A percentile compares a stretch with the other conserved stretches of the same genome.
These are phyloP conservation scores for Carex myosuroides DNA, from an alignment of 176 grass and related monocot genomes.

Conservation along the genomic window DNA sequence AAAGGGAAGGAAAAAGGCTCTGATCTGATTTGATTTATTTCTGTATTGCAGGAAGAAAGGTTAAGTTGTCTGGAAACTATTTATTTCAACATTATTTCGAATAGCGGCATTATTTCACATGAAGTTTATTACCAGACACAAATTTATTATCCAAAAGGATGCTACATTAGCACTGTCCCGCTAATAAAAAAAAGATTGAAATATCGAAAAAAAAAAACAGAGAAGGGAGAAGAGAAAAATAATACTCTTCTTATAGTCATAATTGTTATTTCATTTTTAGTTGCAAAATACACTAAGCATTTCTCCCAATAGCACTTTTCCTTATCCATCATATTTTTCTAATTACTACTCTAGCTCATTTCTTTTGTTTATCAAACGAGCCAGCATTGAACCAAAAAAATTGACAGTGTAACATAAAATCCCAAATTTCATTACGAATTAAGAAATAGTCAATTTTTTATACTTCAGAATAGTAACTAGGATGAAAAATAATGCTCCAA, in stretches of 20 bases:
- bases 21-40: slow-evolving; percentile 8
- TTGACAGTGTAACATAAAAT: background rate
- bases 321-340: background rate
- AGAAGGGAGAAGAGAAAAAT: background rate
- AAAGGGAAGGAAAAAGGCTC: slow-evolving; percentile 1
- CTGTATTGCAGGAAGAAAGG: background rate
- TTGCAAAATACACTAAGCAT: background rate
- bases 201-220: background rate
- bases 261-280: background rate
- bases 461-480: background rate
- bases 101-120: background rate
- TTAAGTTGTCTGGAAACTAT: background rate
- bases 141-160: background rate
- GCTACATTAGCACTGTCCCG: too few species aligned
- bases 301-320: background rate
- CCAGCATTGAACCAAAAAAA: too few species aligned
- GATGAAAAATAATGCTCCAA: background rate
- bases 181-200: background rate
- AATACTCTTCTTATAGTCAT: background rate
- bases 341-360: too few species aligned
- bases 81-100: background rate
- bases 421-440: background rate
- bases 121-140: background rate
- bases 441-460: background rate
- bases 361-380: too few species aligned